Percentiles rank a stretch among this genome's conserved stretches.
phyloP scores from a whole-genome alignment of 1,139 yeast species.

The Saccharomyces pastorianus region DNA sequence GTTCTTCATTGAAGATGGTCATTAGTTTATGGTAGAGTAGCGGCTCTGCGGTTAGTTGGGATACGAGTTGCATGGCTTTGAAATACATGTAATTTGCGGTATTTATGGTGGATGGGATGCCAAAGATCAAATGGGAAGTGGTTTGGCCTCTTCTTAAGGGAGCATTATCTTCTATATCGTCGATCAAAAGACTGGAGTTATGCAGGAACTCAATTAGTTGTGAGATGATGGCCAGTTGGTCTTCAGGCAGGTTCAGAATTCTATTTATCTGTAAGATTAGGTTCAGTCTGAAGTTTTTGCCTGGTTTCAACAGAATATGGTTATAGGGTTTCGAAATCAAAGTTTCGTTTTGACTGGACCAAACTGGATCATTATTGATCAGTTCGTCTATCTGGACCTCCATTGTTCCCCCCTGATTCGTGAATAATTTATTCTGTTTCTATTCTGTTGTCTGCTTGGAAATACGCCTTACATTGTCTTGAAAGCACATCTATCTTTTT shows the following conservation, averaged over 20 bases:
- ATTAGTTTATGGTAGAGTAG: constrained; percentile 26
- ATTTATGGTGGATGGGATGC: constrained; percentile 72
- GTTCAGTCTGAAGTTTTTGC: constrained; percentile 47
- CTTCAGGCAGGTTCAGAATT: constrained; percentile 37
- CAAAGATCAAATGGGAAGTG: constrained; percentile 69
- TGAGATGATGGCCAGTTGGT: constrained; percentile 34
- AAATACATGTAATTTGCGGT: constrained; percentile 80
- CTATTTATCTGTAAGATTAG: constrained; percentile 45
- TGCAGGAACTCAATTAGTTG: constrained; percentile 51
- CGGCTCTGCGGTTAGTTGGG: constrained; percentile 12
- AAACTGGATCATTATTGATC: constrained; percentile 14
- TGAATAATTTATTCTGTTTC: neutral
- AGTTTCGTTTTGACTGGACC: constrained; percentile 18
- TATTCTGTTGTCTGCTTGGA: neutral
- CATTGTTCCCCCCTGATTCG: neutral
- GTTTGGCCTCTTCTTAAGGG: constrained; percentile 63
- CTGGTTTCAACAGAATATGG: constrained; percentile 44
- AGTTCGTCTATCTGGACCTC: constrained; percentile 11
- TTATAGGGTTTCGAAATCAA: constrained; percentile 37
- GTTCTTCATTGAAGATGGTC: constrained; percentile 52
- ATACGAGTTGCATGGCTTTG: constrained; percentile 42
- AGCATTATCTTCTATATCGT: constrained; percentile 80
- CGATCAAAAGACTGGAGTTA: constrained; percentile 60
- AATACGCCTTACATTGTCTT: neutral
- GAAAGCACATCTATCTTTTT: neutral